Conservation (phyloP, 2,329 filamentous ascomycete species). For the Trichophyton rubrum region DNA sequence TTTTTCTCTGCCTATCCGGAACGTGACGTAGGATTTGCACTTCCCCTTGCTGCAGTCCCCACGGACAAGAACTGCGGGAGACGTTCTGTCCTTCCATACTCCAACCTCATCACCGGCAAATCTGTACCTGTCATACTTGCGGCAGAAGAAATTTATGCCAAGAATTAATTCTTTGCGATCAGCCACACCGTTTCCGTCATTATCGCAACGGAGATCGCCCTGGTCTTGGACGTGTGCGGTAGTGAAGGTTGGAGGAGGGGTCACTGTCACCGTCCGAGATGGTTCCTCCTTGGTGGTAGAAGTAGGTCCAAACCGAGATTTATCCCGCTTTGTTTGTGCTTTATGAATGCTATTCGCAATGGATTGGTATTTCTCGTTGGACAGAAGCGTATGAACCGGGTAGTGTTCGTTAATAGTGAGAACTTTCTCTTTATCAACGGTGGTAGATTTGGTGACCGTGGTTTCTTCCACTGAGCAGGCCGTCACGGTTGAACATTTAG, state of each 20-base stretch:
- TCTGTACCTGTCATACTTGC: neutral
- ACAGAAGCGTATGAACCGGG: neutral
- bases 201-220: neutral
- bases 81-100: too few relatives aligned
- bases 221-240: neutral
- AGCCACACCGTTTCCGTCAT: neutral
- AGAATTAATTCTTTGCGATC: neutral
- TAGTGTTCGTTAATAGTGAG: neutral
- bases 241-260: neutral
- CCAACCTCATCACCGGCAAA: neutral
- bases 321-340: neutral
- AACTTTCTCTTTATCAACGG: neutral
- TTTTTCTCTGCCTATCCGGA: neutral
- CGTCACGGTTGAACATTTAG: neutral
- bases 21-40: neutral
- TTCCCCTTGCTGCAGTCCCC: neutral
- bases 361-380: neutral
- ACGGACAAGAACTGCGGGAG: neutral
- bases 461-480: neutral
- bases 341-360: neutral
- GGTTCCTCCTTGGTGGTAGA: neutral
- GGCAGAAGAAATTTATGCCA: neutral
- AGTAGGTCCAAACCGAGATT: neutral
- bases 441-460: conserved; percentile 1
- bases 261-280: neutral